phyloP scores from a whole-genome alignment of 164 flowering plant species.

The Stephania japonica region DNA sequence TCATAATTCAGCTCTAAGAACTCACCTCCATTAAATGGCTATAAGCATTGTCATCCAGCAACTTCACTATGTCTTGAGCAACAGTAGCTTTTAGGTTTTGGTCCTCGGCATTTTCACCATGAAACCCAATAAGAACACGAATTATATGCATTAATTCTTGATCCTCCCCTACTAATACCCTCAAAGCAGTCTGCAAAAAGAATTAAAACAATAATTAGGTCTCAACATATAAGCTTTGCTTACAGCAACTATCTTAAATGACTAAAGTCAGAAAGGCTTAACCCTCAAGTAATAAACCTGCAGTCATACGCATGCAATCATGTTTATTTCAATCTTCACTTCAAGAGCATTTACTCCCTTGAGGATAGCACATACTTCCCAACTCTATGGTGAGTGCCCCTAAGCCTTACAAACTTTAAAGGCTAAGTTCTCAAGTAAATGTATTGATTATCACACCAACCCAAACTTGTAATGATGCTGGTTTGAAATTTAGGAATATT shows the following conservation, averaged over 20 bases:
- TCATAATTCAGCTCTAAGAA: neutral
- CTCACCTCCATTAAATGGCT: conserved; percentile 95
- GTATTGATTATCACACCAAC: too few relatives aligned
- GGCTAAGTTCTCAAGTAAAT: too few relatives aligned
- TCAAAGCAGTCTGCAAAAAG: conserved; percentile 60
- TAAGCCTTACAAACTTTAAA: too few relatives aligned
- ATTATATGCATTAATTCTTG: conserved; percentile 53
- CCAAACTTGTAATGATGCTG: too few relatives aligned
- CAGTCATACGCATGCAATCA: too few relatives aligned
- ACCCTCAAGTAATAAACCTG: neutral
- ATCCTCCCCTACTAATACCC: conserved; percentile 62
- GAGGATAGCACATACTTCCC: too few relatives aligned
- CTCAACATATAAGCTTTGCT: neutral
- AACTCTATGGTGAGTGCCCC: too few relatives aligned
- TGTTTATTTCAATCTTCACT: too few relatives aligned
- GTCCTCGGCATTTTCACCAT: conserved; percentile 24
- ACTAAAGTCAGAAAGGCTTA: neutral
- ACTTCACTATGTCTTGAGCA: conserved; percentile 27
- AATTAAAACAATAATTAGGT: conserved; percentile 6
- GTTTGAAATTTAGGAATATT: too few relatives aligned
- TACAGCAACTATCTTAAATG: neutral
- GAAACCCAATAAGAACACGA: conserved; percentile 60
- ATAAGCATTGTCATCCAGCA: conserved; percentile 63
- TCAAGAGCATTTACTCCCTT: too few relatives aligned
- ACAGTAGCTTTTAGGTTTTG: conserved; percentile 23